Conservation (phyloP, 192 early-diverging fungal species). For the Thamnidium elegans region DNA sequence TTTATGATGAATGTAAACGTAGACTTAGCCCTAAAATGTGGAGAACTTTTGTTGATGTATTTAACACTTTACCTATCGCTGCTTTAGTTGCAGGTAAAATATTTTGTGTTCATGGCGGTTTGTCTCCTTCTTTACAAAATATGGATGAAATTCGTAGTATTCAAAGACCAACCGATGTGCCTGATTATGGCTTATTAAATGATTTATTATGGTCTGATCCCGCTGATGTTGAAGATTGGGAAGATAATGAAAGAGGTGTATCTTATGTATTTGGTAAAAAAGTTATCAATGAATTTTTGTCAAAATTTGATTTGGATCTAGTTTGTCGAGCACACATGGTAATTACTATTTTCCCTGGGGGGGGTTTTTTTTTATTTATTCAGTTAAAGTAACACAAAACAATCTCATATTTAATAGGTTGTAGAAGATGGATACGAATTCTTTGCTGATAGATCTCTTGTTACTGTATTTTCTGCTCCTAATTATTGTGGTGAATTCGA, state of each 20-base stretch:
- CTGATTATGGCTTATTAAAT: slow-evolving; percentile 88
- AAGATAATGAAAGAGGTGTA: slow-evolving; percentile 96
- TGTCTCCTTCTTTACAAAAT: slow-evolving; percentile 72
- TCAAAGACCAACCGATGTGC: slow-evolving; percentile 82
- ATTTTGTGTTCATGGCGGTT: slow-evolving; percentile 93
- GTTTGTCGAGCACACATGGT: slow-evolving; percentile 99
- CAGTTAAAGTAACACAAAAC: no score
- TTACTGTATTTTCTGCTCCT: slow-evolving; percentile 59
- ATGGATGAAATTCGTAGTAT: slow-evolving; percentile 88
- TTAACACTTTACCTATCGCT: slow-evolving; percentile 90
- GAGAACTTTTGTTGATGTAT: slow-evolving; percentile 91
- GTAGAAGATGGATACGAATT: slow-evolving; percentile 97
- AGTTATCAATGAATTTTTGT: slow-evolving; percentile 81
- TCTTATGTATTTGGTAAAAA: slow-evolving; percentile 88
- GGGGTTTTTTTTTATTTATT: no score
- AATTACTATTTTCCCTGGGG: no score
- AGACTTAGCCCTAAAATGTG: slow-evolving; percentile 83
- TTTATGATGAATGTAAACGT: slow-evolving; percentile 97
- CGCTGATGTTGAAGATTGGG: slow-evolving; percentile 78
- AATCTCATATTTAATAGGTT: no score
- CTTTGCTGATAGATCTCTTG: slow-evolving; percentile 92
- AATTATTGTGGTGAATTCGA: slow-evolving; percentile 77
- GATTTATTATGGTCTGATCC: slow-evolving; percentile 95
- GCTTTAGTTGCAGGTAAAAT: slow-evolving; percentile 91
- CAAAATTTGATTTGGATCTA: slow-evolving; percentile 86